Evolutionary conservation across 2,329 filamentous ascomycete genomes (phyloP).

Genomic region (Fusarium tuaranense): DNA sequence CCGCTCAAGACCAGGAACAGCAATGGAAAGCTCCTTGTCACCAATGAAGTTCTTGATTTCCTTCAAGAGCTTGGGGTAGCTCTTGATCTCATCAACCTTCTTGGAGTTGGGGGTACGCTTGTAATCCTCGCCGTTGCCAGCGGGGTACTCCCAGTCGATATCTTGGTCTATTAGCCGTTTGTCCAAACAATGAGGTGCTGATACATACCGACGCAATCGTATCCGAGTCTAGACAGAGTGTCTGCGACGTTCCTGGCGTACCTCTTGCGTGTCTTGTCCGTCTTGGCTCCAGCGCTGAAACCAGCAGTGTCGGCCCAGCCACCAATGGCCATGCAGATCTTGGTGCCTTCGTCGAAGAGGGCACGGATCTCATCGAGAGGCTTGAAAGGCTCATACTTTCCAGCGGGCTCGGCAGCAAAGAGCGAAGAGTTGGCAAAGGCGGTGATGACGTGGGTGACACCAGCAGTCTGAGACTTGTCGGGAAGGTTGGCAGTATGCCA

Average conservation of each 20-base stretch:
- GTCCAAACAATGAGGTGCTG: not conserved
- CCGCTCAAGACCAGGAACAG: conserved; percentile 70
- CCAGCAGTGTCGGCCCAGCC: conserved; percentile 73
- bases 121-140: conserved; percentile 78
- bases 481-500: conserved; percentile 55
- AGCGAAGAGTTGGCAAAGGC: conserved; percentile 63
- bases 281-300: conserved; percentile 63
- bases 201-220: conserved; percentile 69
- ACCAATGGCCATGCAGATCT: conserved; percentile 73
- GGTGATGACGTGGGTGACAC: conserved; percentile 67
- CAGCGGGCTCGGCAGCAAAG: conserved; percentile 56
- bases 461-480: conserved; percentile 50
- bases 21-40: conserved; percentile 72
- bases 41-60: conserved; percentile 70
- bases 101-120: conserved; percentile 68
- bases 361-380: conserved; percentile 61
- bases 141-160: conserved; percentile 74
- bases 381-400: conserved; percentile 65
- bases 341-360: conserved; percentile 64
- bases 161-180: conserved; percentile 52
- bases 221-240: conserved; percentile 65
- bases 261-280: conserved; percentile 57
- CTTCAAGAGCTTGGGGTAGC: conserved; percentile 70
- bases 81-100: conserved; percentile 70
- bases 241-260: conserved; percentile 70